Evolutionary conservation across 768 basidiomycete genomes (phyloP), one percentile per base, ranked within the genome.

Genomic region (Leucosporidium scottii): DNA sequence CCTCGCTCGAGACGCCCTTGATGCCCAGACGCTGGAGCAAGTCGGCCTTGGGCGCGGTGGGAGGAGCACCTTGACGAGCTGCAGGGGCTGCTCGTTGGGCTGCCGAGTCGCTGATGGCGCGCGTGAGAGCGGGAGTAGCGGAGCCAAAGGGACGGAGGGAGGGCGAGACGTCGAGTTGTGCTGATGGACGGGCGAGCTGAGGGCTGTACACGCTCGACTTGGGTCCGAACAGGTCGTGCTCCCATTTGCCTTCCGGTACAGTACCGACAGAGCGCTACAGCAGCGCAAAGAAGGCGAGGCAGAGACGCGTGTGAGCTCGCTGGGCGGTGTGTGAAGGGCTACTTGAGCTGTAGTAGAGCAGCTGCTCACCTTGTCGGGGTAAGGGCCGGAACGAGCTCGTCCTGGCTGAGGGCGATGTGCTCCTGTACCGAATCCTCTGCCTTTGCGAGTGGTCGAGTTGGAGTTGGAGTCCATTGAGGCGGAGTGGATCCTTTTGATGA

Each of bases 161-260:
- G 9, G 62, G 31, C 8, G 62, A 23, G 25, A 59, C 59, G 21
- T 48, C 1, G 39, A 1, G 47, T 28, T 28, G 27, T 2, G 50
- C 23, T 59, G 13, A 8, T 61, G 47, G 30, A 66, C 30, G 30
- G 54, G 48, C 2, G 53, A 74, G 3, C 6, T 53, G 1, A n/a
- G 73, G 73, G 10, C 1, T 7, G 64, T 72, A 72, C 13, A 72
- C 58, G 59, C 66, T 30, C 1, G 71, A 72, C 23, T n/a, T 53
- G 6, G 44, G 8, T 21, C 57, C 61, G 28, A 74, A 74, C 17
- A 74, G 66, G 64, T 74, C 73, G 61, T 72, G 70, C 61, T 65
- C 51, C 73, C 73, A 74, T 47, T 72, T 69, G 27, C 58, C 70
- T 23, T 64, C 59, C 28, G 55, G 18, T 18, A 51, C 31, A 4